Conservation (phyloP, 192 early-diverging fungal species). For the Coemansia asiatica region DNA sequence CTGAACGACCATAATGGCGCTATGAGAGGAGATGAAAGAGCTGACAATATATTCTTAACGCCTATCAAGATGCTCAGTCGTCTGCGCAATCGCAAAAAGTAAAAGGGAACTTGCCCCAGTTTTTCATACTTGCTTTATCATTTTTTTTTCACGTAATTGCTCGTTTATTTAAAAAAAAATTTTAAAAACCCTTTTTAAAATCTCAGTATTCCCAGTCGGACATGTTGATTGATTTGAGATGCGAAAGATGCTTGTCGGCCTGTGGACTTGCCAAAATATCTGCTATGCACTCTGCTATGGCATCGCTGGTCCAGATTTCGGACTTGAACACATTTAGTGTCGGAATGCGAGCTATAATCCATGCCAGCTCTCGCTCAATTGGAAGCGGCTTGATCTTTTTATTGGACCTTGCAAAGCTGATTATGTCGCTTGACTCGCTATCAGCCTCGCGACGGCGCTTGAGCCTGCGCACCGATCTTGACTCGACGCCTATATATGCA, state of each 20-base stretch:
- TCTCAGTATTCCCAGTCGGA: too few relatives aligned
- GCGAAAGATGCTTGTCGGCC: not conserved
- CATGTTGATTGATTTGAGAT: too few relatives aligned
- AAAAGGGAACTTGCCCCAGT: not conserved
- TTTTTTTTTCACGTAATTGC: too few relatives aligned
- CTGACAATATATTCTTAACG: conserved; percentile 39
- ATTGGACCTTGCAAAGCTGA: not conserved
- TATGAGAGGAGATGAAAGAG: not conserved
- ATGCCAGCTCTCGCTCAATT: conserved; percentile 35
- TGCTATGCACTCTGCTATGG: conserved; percentile 19
- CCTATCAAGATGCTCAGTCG: conserved; percentile 54
- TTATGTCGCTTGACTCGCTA: conserved; percentile 1
- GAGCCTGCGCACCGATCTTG: not conserved
- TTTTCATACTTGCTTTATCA: too few relatives aligned
- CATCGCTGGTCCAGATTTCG: conserved; percentile 27
- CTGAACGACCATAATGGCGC: not conserved
- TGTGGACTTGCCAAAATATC: not conserved
- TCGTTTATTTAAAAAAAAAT: too few relatives aligned
- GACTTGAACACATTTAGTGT: conserved; percentile 25
- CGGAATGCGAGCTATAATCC: conserved; percentile 35
- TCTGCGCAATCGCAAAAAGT: conserved; percentile 48
- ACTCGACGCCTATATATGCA: conserved; percentile 24
- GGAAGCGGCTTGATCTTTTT: conserved; percentile 8
- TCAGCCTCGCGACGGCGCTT: not conserved
- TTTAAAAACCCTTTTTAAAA: too few relatives aligned